Conservation (phyloP, 1,139 yeast species). For the Yamadazyma diddensiae region DNA sequence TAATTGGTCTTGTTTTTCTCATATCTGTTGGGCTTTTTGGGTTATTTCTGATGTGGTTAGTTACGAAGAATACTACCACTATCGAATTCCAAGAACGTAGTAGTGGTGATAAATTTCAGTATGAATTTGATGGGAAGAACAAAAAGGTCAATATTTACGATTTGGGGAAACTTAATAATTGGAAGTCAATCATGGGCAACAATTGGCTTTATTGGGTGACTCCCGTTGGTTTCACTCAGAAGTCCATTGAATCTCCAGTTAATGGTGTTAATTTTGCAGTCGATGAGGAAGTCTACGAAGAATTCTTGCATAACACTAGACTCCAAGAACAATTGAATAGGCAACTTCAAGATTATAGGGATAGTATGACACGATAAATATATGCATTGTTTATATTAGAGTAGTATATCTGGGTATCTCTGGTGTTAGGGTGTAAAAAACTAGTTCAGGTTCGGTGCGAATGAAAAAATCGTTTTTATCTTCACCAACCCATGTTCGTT, state of each 20-base stretch:
- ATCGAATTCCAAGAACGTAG: constrained; percentile 68
- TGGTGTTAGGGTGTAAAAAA: not conserved
- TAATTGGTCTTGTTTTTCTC: constrained; percentile 62
- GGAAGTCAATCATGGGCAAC: constrained; percentile 72
- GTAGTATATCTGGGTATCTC: not conserved
- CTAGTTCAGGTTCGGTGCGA: not conserved
- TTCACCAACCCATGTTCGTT: constrained; percentile 26
- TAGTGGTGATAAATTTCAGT: constrained; percentile 38
- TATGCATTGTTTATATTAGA: not conserved
- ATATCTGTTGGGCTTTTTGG: constrained; percentile 60
- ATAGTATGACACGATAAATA: constrained; percentile 5
- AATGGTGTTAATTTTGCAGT: constrained; percentile 54
- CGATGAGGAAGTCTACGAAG: constrained; percentile 40
- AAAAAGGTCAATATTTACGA: constrained; percentile 69
- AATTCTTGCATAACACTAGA: constrained; percentile 39
- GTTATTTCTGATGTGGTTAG: constrained; percentile 56
- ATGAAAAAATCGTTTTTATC: not conserved
- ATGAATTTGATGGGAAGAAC: constrained; percentile 32
- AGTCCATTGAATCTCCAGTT: constrained; percentile 24
- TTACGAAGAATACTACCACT: constrained; percentile 69
- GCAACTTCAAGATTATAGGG: constrained; percentile 36
- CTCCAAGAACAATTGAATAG: constrained; percentile 48
- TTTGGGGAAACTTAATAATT: constrained; percentile 60
- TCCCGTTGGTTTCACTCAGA: constrained; percentile 46
- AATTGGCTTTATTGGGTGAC: constrained; percentile 64